A percentile compares a stretch with the other conserved stretches of the same genome.
These are phyloP conservation scores for Penicillium thymicola DNA, from an alignment of 2,329 filamentous ascomycete species.

Conservation along the genomic window DNA sequence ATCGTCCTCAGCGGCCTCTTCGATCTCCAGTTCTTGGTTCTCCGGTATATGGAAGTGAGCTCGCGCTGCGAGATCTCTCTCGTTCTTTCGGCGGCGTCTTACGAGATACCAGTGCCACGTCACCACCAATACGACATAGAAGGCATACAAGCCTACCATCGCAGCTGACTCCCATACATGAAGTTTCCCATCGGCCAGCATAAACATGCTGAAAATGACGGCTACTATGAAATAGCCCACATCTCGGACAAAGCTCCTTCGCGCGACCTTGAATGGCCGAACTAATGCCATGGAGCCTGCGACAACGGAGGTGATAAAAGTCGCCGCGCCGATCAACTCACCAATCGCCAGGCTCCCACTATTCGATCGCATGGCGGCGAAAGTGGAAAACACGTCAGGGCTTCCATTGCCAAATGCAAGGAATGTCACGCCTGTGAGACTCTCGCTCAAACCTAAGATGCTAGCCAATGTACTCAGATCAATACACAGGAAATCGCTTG, in stretches of 20 bases:
- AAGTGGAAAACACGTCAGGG: conserved; percentile 96
- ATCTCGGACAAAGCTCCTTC: conserved; percentile 85
- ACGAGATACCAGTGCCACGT: conserved; percentile 85
- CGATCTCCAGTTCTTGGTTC: conserved; percentile 57
- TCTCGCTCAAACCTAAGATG: conserved; percentile 90
- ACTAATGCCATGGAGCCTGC: conserved; percentile 96
- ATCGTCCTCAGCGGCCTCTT: conserved; percentile 56
- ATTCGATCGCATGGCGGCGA: conserved; percentile 95
- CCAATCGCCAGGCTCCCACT: conserved; percentile 96
- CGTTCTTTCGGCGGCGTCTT: conserved; percentile 58
- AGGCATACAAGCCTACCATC: conserved; percentile 88
- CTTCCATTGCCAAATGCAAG: conserved; percentile 96
- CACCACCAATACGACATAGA: conserved; percentile 87
- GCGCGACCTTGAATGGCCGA: conserved; percentile 87
- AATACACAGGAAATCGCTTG: conserved; percentile 97
- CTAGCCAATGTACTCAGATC: conserved; percentile 90
- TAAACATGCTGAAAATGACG: conserved; percentile 79
- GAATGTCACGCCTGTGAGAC: conserved; percentile 92
- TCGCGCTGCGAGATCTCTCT: conserved; percentile 68
- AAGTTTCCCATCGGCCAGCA: conserved; percentile 79
- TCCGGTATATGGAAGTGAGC: conserved; percentile 66
- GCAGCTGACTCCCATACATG: conserved; percentile 82
- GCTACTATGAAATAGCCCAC: conserved; percentile 89
- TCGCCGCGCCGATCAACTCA: conserved; percentile 88
- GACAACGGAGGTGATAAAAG: conserved; percentile 95